Percentiles rank a stretch among this genome's conserved stretches.
Conservation (phyloP, 2,329 filamentous ascomycete species). For the Diplodia sapinea region DNA sequence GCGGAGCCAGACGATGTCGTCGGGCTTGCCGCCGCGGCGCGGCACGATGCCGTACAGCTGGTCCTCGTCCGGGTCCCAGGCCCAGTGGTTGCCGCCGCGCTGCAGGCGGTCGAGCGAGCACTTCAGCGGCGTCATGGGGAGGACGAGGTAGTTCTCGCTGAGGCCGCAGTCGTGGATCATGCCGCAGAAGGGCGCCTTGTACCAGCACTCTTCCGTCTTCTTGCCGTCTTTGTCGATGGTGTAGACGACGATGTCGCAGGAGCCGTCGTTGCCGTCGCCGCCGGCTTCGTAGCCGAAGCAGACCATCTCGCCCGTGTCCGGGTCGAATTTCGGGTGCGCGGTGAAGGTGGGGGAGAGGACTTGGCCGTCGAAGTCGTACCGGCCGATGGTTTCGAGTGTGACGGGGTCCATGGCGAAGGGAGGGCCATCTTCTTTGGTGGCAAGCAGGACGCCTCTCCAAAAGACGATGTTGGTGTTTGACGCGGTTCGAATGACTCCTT, state of each 20-base stretch:
- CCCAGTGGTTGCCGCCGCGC: conserved; percentile 49
- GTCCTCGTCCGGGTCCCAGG: conserved; percentile 57
- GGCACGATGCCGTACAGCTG: conserved; percentile 63
- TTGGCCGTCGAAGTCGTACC: conserved; percentile 50
- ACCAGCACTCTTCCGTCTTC: conserved; percentile 50
- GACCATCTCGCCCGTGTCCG: conserved; percentile 51
- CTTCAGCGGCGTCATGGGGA: conserved; percentile 49
- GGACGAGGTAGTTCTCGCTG: conserved; percentile 48
- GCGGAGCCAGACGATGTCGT: conserved; percentile 61
- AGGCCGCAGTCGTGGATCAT: conserved; percentile 51
- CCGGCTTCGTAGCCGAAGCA: conserved; percentile 52
- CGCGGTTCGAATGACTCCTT: conserved; percentile 61
- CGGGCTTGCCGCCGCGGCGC: conserved; percentile 55
- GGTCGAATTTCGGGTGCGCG: conserved; percentile 55
- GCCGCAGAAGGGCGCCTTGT: conserved; percentile 48
- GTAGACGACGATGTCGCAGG: conserved; percentile 49
- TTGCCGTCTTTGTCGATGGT: conserved; percentile 48
- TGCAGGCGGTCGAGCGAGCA: conserved; percentile 45
- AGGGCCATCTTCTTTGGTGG: conserved; percentile 56
- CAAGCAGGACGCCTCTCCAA: conserved; percentile 62
- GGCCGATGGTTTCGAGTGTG: conserved; percentile 49
- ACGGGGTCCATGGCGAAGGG: conserved; percentile 50
- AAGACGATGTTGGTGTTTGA: conserved; percentile 67
- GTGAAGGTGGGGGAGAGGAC: conserved; percentile 50
- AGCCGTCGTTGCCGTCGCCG: conserved; percentile 43